A percentile compares a stretch with the other conserved stretches of the same genome.
Evolutionary conservation across 2,329 filamentous ascomycete species (phyloP).

Genomic region (Trichoderma atrobrunneum): DNA sequence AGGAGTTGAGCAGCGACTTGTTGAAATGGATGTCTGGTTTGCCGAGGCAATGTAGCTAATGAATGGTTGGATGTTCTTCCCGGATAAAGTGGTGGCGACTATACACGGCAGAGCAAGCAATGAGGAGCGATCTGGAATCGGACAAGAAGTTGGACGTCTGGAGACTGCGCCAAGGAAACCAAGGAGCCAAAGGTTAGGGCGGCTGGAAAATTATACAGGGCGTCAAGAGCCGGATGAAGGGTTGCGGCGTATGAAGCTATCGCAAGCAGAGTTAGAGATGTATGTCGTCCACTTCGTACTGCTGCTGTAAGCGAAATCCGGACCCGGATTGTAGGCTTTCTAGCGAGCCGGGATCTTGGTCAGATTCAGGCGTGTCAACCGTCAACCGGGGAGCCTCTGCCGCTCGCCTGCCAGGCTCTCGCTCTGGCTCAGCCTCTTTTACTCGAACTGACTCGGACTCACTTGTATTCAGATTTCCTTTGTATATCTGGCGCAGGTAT

Average conservation of each 20-base stretch:
- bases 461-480: neutral
- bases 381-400: neutral
- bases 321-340: neutral
- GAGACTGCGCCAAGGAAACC: neutral
- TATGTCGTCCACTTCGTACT: neutral
- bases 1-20: neutral
- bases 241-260: neutral
- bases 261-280: neutral
- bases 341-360: neutral
- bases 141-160: neutral
- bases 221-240: neutral
- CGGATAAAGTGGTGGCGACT: neutral
- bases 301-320: neutral
- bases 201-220: neutral
- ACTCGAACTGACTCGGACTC: neutral
- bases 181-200: neutral
- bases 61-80: neutral
- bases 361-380: neutral
- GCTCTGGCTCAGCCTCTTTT: neutral
- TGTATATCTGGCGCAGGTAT: neutral
- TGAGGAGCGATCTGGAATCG: neutral
- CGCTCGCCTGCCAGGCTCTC: neutral
- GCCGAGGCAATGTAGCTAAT: constrained; percentile 1
- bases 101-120: neutral
- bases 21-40: neutral